Evolutionary conservation across 208 protist genomes (phyloP).

Genomic region (Naegleria fowleri): DNA sequence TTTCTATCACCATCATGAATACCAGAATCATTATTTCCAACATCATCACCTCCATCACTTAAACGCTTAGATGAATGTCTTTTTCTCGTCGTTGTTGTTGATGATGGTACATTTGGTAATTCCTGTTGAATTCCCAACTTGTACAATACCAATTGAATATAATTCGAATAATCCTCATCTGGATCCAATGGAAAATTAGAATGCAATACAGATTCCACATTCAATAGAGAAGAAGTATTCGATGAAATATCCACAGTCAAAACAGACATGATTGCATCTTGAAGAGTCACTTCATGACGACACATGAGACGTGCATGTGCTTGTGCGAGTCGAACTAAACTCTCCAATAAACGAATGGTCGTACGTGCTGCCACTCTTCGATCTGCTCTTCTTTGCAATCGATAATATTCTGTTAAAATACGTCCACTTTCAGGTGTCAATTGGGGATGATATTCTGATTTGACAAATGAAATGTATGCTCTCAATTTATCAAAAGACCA

Average conservation of each 20-base stretch:
- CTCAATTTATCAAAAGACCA: conserved; percentile 46
- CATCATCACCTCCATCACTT: too few species aligned
- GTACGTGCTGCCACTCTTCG: conserved; percentile 73
- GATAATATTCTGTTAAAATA: conserved; percentile 51
- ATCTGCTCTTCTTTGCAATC: conserved; percentile 55
- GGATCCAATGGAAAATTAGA: conserved; percentile 52
- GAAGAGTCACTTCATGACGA: conserved; percentile 43
- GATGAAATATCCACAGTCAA: conserved; percentile 53
- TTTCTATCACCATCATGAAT: too few species aligned
- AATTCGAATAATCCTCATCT: conserved; percentile 33
- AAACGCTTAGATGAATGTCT: too few species aligned
- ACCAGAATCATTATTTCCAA: too few species aligned
- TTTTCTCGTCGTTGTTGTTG: too few species aligned
- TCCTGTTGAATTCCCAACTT: not conserved
- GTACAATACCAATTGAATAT: not conserved
- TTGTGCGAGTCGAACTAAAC: conserved; percentile 82
- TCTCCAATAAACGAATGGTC: conserved; percentile 90
- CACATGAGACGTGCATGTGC: conserved; percentile 87
- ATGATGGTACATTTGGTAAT: too few species aligned
- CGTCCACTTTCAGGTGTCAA: conserved; percentile 34
- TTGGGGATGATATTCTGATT: conserved; percentile 38
- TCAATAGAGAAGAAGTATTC: conserved; percentile 33
- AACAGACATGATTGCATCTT: conserved; percentile 58
- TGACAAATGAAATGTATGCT: conserved; percentile 39
- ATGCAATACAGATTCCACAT: conserved; percentile 38